These are phyloP conservation scores for Spinacia oleracea DNA, from an alignment of 179 eudicot genomes.

Conservation along the genomic window DNA sequence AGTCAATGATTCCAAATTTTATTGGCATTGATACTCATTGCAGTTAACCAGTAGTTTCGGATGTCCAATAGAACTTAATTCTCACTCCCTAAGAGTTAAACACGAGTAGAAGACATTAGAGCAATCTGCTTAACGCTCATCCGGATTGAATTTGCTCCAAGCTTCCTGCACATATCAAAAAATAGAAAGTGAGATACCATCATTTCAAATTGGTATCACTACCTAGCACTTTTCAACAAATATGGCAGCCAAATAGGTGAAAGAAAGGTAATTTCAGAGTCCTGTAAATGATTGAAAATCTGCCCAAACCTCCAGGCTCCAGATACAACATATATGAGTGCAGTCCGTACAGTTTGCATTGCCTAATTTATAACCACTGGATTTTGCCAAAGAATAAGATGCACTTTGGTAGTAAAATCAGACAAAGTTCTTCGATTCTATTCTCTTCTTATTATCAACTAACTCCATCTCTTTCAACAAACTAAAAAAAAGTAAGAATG, in stretches of 20 bases:
- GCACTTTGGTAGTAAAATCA: neutral
- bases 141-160: conserved; percentile 45
- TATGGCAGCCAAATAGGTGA: neutral
- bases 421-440: neutral
- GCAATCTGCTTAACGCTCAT: conserved; percentile 29
- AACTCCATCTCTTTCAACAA: neutral
- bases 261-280: neutral
- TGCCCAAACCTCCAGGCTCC: neutral
- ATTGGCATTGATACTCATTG: conserved; percentile 10
- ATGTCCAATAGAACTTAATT: neutral
- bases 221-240: neutral
- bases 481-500: neutral
- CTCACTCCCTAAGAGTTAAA: neutral
- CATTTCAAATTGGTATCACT: neutral
- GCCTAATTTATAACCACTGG: neutral
- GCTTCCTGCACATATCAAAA: conserved; percentile 39
- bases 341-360: neutral
- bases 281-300: neutral
- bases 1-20: neutral
- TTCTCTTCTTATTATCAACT: neutral
- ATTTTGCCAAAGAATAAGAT: neutral
- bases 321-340: neutral
- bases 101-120: neutral
- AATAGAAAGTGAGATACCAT: neutral
- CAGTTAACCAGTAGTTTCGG: conserved; percentile 3